Conservation (phyloP, 768 basidiomycete genomes). For the Boletales sp. region DNA sequence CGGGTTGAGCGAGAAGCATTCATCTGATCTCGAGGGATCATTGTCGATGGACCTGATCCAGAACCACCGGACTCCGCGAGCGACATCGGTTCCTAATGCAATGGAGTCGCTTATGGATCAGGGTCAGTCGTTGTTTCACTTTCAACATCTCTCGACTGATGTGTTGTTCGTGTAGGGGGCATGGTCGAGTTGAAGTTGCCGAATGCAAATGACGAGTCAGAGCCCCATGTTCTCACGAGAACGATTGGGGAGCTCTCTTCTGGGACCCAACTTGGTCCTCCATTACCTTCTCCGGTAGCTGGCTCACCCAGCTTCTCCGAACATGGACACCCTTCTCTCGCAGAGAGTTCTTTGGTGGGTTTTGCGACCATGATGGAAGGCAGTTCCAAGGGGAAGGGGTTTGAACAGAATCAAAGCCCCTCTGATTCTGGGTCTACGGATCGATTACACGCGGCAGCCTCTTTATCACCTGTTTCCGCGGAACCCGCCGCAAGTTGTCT, state of each 20-base stretch:
- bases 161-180: constrained; percentile 37
- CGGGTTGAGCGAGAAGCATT: constrained; percentile 17
- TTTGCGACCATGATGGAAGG: constrained; percentile 1
- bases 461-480: constrained; percentile 1
- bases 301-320: not conserved
- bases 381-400: not conserved
- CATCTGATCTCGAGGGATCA: constrained; percentile 23
- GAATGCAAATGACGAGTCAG: constrained; percentile 30
- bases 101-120: constrained; percentile 69
- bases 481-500: constrained; percentile 8
- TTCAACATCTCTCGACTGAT: constrained; percentile 1
- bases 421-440: constrained; percentile 5
- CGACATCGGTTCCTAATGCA: constrained; percentile 32
- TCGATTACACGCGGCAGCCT: not conserved
- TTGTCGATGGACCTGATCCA: constrained; percentile 24
- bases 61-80: constrained; percentile 6
- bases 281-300: constrained; percentile 11
- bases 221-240: constrained; percentile 37
- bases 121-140: constrained; percentile 30
- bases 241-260: constrained; percentile 42
- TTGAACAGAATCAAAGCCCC: not conserved
- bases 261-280: constrained; percentile 30
- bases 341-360: not conserved
- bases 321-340: not conserved
- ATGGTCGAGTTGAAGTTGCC: constrained; percentile 54